Evolutionary conservation across 176 grass and related monocot genomes (phyloP).

Genomic region (Aegilops umbellulata): DNA sequence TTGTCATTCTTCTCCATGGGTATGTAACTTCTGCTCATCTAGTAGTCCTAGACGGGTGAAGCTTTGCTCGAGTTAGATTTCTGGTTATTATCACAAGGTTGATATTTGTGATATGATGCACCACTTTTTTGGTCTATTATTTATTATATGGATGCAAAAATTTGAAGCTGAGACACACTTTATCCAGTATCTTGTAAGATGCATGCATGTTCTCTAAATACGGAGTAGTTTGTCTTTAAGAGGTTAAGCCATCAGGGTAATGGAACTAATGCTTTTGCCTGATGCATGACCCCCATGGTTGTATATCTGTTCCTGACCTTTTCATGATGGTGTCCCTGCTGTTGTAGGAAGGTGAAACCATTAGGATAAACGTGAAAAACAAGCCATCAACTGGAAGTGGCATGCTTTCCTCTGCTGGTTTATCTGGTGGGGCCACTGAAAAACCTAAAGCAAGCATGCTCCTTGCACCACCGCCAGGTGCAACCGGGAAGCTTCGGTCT

Average conservation of each 20-base stretch:
- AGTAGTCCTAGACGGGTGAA: neutral
- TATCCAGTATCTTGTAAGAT: constrained; percentile 2
- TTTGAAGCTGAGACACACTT: neutral
- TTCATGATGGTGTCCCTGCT: neutral
- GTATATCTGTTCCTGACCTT: constrained; percentile 13
- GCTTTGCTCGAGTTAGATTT: neutral
- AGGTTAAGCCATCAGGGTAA: neutral
- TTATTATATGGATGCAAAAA: neutral
- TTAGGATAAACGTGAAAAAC: constrained; percentile 97
- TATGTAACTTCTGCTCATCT: constrained; percentile 8
- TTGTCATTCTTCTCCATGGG: neutral
- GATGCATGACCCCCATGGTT: neutral
- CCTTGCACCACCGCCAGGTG: constrained; percentile 75
- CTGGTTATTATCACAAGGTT: neutral
- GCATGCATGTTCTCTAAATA: neutral
- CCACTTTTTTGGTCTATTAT: neutral
- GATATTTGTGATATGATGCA: neutral
- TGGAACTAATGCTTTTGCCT: neutral
- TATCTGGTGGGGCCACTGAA: constrained; percentile 50
- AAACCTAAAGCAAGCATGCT: constrained; percentile 65
- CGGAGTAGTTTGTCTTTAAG: constrained; percentile 10
- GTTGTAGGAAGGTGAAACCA: constrained; percentile 97
- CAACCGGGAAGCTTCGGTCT: constrained; percentile 71
- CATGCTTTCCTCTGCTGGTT: constrained; percentile 75
- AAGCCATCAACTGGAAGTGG: constrained; percentile 69